Base-by-base conservation (phyloP, 768 basidiomycete species). In the Podaxis rugospora region DNA sequence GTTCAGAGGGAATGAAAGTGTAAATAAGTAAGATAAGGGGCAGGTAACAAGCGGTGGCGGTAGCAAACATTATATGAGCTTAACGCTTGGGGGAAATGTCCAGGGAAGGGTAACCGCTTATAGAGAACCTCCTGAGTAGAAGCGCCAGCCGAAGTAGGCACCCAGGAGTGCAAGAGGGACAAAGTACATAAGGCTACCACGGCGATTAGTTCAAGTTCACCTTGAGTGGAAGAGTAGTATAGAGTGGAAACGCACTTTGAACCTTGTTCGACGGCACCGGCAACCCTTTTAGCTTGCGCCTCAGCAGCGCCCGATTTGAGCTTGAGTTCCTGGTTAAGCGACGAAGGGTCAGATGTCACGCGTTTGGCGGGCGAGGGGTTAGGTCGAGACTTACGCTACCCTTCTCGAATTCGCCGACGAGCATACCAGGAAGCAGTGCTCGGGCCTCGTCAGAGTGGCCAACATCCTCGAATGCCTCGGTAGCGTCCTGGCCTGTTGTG, bases 381-480 rank as follows among this genome's bases (percentile, higher is more conserved):
- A 7, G 47, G 62, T 50, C 49, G 28, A 60, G 11, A 78, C 85
- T 73, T 71, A 90, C 89, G 51, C 79, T 80, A 66, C 76, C 80
- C 67, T 88, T 79, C 70, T 92, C 90, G 66, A 95, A 92, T 0
- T 90, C 84, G 56, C 95, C 95, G 55, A 97, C 80, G 44, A 86
- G 76, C 83, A 97, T 85, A 65, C 74, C 87, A 16, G 84, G 84
- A 55, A 98, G 81, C 61, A 95, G 82, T 11, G 81, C 89, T 55
- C 97, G 88, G 25, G 97, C 97, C 76, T 99, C 97, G 67, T 98
- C 96, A 0, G 95, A 98, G 83, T 98, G 97, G 32, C 97, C 97
- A 32, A 99, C 96, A 73, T 99, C 97, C 77, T 98, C 96, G 70
- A 99, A 99, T 5, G 97, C 94, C 70, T 98, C 97, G 36, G 96